phyloP scores from a whole-genome alignment of 305 asterid genomes.

The Solanum hybrid region DNA sequence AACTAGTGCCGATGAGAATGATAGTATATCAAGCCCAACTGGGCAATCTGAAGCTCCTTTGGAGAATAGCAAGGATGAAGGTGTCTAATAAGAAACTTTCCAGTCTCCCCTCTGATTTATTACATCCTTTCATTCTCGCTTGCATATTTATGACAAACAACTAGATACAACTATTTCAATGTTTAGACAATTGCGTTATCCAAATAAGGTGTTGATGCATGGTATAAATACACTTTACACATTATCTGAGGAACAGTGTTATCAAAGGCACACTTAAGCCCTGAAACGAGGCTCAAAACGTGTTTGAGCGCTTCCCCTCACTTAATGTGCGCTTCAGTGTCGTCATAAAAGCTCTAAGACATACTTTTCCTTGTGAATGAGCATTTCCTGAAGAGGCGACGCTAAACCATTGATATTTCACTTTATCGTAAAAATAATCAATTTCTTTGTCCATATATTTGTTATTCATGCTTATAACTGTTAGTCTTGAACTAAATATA shows the following conservation, averaged over 20 bases:
- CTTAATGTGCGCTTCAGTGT: background rate
- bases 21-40: constrained; percentile 25
- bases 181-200: background rate
- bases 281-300: background rate
- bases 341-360: background rate
- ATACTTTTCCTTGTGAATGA: background rate
- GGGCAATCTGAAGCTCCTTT: constrained; percentile 19
- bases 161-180: background rate
- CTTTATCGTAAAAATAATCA: no score
- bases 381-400: background rate
- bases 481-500: background rate
- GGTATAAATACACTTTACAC: background rate
- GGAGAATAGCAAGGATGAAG: constrained; percentile 26
- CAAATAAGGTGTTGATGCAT: constrained; percentile 6
- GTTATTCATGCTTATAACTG: background rate
- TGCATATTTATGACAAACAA: background rate
- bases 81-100: constrained; percentile 18
- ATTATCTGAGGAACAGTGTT: background rate
- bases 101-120: background rate
- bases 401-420: background rate
- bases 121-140: background rate
- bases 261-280: background rate
- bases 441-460: background rate
- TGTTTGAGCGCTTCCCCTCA: background rate
- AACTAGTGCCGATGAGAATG: constrained; percentile 13